Evolutionary conservation across 1,284 basidiomycete genomes (phyloP), one percentile per base, ranked within the genome.

Genomic region (Apiotrichum akiyoshidainum): DNA sequence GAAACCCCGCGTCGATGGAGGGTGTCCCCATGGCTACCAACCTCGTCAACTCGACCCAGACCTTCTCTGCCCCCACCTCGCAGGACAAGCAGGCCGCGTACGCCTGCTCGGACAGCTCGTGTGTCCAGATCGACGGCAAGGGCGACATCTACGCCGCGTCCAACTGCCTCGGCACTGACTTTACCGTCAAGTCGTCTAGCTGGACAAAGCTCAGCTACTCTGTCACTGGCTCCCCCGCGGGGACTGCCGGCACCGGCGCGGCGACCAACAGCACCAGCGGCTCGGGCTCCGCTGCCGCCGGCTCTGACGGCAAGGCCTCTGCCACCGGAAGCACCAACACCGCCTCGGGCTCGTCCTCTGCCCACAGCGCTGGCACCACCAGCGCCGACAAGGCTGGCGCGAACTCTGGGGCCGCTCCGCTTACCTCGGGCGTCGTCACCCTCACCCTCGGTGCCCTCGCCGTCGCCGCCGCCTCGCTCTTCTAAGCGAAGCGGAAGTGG

Each of bases 121-220:
- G 92, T 54, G 85, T 92, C n/a, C 90, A 92, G 75, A 82, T 92
- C 54, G 82, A 85, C 56, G 83, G 84, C 39, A 79, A 81, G 19
- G 89, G 89, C 46, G 78, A 82, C 5, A 81, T 92, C 44, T 84
- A 83, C 51, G 92, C 83, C 80, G 77, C 92, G 42, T 80, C 85
- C 1, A 87, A 86, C 76, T 83, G 77, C 53, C 60, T 77, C 59
- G 52, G 51, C 37, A 33, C 58, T 31, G 67, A 69, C 53, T 81
- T 82, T 64, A 66, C 66, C 19, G 74, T 77, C 44, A 52, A 50
- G 13, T 61, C 66, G 17, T 54, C 74, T 8, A 61, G 64, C 26
- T 80, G 78, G 78, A 56, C 68, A 42, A 77, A 76, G 67, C 63
- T 78, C 61, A 63, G 63, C 50, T 78, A 77, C 64, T 63, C 71